These are phyloP conservation scores for Entomortierella chlamydospora DNA, from an alignment of 192 early-diverging fungal species.

Conservation along the genomic window DNA sequence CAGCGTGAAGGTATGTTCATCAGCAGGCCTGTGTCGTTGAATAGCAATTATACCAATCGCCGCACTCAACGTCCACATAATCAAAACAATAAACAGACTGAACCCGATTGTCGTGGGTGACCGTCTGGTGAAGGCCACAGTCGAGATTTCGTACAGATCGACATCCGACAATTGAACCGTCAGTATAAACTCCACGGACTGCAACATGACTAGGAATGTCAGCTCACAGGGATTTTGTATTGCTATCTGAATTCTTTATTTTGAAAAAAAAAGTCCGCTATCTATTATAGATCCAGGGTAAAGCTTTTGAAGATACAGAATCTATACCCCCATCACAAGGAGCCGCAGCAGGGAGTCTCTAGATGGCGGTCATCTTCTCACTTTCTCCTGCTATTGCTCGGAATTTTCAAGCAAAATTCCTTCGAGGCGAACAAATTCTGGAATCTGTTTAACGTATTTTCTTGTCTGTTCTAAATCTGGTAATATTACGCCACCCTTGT, in stretches of 20 bases:
- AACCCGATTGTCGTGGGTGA: slow-evolving; percentile 62
- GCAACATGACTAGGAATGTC: slow-evolving; percentile 55
- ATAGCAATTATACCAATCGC: slow-evolving; percentile 57
- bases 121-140: slow-evolving; percentile 53
- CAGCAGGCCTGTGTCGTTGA: slow-evolving; percentile 39
- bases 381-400: neutral
- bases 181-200: slow-evolving; percentile 58
- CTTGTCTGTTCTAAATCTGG: slow-evolving; percentile 24
- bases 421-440: slow-evolving; percentile 29
- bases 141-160: slow-evolving; percentile 45
- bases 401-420: neutral
- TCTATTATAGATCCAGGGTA: too few species aligned
- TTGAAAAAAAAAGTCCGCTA: too few species aligned
- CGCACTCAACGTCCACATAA: slow-evolving; percentile 61
- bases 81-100: slow-evolving; percentile 57
- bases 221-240: slow-evolving; percentile 56
- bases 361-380: too few species aligned
- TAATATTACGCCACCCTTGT: neutral
- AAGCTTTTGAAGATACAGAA: too few species aligned
- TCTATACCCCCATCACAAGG: too few species aligned
- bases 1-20: slow-evolving; percentile 58
- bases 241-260: slow-evolving; percentile 37
- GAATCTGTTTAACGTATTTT: slow-evolving; percentile 21
- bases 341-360: too few species aligned
- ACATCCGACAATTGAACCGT: slow-evolving; percentile 21